These are phyloP conservation scores for Fusarium heterosporum DNA, from an alignment of 2,329 filamentous ascomycete species.

Conservation along the genomic window DNA sequence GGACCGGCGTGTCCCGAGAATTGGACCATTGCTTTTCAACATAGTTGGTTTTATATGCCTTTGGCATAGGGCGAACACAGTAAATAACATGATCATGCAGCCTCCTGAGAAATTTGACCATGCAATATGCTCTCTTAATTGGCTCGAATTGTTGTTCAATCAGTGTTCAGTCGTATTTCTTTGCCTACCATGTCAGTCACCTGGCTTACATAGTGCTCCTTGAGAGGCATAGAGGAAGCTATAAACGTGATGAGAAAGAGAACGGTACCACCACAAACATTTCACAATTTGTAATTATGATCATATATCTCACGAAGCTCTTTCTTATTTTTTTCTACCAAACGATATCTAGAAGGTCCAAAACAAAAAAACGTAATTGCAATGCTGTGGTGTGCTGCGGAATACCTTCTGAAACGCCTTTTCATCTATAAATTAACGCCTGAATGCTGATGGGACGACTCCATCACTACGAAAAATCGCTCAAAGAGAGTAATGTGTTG, in stretches of 20 bases:
- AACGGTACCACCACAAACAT: not conserved
- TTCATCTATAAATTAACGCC: slow-evolving; percentile 34
- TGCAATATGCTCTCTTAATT: not conserved
- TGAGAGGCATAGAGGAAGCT: not conserved
- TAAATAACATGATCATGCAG: not conserved
- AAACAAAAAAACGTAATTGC: not conserved
- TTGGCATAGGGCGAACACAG: not conserved
- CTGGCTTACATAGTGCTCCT: not conserved
- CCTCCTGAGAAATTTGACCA: not conserved
- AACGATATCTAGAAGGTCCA: not conserved
- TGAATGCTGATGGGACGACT: slow-evolving; percentile 6
- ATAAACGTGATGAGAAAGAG: not conserved
- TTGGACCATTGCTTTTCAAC: slow-evolving; percentile 8
- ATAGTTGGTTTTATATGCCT: not conserved
- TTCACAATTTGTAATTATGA: not conserved
- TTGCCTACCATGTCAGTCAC: not conserved
- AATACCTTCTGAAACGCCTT: slow-evolving; percentile 14
- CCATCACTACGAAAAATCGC: slow-evolving; percentile 19
- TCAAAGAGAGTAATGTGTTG: slow-evolving; percentile 19
- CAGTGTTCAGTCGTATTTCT: not conserved
- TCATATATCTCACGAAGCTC: not conserved
- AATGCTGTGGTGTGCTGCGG: slow-evolving; percentile 21
- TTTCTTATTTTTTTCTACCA: not conserved
- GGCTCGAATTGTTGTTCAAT: not conserved
- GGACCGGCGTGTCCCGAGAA: slow-evolving; percentile 11